Evolutionary conservation across 495 filamentous ascomycete genomes (phyloP).

Genomic region (Podospora comata): DNA sequence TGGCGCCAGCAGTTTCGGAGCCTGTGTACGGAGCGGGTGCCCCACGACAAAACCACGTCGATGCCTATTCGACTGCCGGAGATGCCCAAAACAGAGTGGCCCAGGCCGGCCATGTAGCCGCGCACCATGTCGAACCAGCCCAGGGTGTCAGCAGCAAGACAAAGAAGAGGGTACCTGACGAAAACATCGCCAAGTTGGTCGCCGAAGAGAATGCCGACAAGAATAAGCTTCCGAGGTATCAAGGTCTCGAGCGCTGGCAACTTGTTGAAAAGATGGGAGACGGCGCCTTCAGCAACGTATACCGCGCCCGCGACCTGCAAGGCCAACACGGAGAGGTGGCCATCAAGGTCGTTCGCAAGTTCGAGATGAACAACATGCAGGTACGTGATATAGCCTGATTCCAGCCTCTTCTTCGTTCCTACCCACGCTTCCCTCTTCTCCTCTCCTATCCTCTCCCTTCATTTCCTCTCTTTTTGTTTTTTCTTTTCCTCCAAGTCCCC

Average conservation of each 20-base stretch:
- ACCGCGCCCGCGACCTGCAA: conserved; percentile 72
- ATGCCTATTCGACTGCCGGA: conserved; percentile 57
- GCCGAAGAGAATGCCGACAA: conserved; percentile 84
- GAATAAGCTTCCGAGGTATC: conserved; percentile 85
- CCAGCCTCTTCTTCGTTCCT: conserved; percentile 25
- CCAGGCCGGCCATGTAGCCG: conserved; percentile 58
- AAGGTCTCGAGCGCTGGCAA: conserved; percentile 86
- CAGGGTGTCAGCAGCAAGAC: conserved; percentile 31
- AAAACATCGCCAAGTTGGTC: conserved; percentile 76
- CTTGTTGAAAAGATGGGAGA: conserved; percentile 98
- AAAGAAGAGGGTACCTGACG: conserved; percentile 57
- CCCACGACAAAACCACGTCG: conserved; percentile 17
- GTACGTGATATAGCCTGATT: conserved; percentile 55
- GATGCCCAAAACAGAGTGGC: conserved; percentile 62
- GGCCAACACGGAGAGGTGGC: conserved; percentile 76
- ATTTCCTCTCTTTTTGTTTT: conserved; percentile 24
- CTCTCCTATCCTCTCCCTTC: conserved; percentile 22
- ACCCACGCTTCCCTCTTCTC: conserved; percentile 32
- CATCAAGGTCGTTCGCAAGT: conserved; percentile 98
- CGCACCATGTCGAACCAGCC: conserved; percentile 47
- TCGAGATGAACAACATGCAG: conserved; percentile 97
- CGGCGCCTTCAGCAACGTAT: conserved; percentile 98
- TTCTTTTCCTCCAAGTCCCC: conserved; percentile 27
- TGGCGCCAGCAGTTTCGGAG: conserved; percentile 26
- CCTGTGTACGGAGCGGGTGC: conserved; percentile 22